Evolutionary conservation across 2,329 filamentous ascomycete species (phyloP).

Genomic region (Phialophora tarda): DNA sequence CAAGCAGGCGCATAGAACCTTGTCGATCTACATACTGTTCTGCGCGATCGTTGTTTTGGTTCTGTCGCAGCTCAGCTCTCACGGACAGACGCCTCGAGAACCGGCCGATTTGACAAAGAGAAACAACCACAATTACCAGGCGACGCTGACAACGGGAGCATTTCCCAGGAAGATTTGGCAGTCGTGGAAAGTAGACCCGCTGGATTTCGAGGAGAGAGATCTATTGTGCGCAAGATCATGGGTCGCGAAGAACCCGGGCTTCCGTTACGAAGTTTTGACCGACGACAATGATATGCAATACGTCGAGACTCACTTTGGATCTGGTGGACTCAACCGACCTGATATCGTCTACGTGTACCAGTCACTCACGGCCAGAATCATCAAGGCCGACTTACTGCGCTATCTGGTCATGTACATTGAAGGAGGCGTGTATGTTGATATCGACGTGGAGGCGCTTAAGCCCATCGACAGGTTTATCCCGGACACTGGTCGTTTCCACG

Average conservation of each 20-base stretch:
- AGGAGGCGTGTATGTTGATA: slow-evolving; percentile 66
- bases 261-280: slow-evolving; percentile 72
- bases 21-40: slow-evolving; percentile 17
- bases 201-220: slow-evolving; percentile 70
- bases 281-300: slow-evolving; percentile 71
- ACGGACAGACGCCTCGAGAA: not conserved
- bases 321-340: slow-evolving; percentile 67
- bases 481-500: slow-evolving; percentile 59
- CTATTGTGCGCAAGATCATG: slow-evolving; percentile 66
- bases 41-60: slow-evolving; percentile 7
- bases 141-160: slow-evolving; percentile 17
- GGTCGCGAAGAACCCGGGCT: slow-evolving; percentile 68
- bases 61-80: slow-evolving; percentile 9
- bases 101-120: no score
- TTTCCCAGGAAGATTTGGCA: slow-evolving; percentile 78
- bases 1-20: slow-evolving; percentile 10
- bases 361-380: slow-evolving; percentile 66
- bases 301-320: slow-evolving; percentile 71
- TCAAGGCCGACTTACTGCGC: slow-evolving; percentile 69
- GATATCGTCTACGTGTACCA: slow-evolving; percentile 69
- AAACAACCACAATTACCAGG: slow-evolving; percentile 17
- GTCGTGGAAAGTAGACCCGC: slow-evolving; percentile 73
- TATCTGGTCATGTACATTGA: slow-evolving; percentile 72
- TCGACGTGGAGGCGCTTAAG: slow-evolving; percentile 63
- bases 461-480: slow-evolving; percentile 66